These are phyloP conservation scores for Tetracladium setigerum DNA, from an alignment of 495 filamentous ascomycete species.

Conservation along the genomic window DNA sequence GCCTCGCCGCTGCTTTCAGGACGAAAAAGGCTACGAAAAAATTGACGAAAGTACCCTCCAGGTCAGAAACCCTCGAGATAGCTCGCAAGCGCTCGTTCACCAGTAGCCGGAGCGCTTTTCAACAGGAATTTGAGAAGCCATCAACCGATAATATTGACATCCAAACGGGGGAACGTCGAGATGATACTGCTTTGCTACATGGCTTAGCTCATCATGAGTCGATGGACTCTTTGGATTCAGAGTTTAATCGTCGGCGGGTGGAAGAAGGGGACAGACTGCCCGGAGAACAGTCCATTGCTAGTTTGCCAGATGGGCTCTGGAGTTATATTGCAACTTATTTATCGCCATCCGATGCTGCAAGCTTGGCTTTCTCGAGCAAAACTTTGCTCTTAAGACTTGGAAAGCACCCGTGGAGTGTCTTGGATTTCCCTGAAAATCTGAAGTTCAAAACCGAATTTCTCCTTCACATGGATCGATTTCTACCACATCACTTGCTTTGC, in stretches of 20 bases:
- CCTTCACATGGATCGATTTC: conserved; percentile 30
- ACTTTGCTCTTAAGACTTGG: conserved; percentile 36
- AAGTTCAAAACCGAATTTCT: conserved; percentile 40
- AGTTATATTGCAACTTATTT: conserved; percentile 31
- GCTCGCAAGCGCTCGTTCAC: not conserved
- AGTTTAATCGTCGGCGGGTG: conserved; percentile 14
- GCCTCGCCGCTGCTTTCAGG: no score
- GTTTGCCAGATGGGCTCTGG: conserved; percentile 38
- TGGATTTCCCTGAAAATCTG: conserved; percentile 31
- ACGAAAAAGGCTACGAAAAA: no score
- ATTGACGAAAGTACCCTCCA: no score
- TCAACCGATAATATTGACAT: conserved; percentile 24
- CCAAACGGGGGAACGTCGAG: conserved; percentile 40
- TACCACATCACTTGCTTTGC: conserved; percentile 48
- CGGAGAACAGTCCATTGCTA: conserved; percentile 37
- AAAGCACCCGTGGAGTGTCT: conserved; percentile 21
- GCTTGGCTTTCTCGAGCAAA: conserved; percentile 39
- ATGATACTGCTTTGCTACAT: conserved; percentile 42
- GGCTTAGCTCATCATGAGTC: conserved; percentile 33
- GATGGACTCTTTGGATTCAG: conserved; percentile 12
- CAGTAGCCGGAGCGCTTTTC: not conserved
- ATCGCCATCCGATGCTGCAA: conserved; percentile 35
- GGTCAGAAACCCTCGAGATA: no score
- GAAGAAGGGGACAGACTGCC: conserved; percentile 25
- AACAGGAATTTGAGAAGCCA: not conserved